Percentiles rank a stretch among this genome's conserved stretches.
Conservation (phyloP, 2,329 filamentous ascomycete species). For the Mollisiaceae sp. region DNA sequence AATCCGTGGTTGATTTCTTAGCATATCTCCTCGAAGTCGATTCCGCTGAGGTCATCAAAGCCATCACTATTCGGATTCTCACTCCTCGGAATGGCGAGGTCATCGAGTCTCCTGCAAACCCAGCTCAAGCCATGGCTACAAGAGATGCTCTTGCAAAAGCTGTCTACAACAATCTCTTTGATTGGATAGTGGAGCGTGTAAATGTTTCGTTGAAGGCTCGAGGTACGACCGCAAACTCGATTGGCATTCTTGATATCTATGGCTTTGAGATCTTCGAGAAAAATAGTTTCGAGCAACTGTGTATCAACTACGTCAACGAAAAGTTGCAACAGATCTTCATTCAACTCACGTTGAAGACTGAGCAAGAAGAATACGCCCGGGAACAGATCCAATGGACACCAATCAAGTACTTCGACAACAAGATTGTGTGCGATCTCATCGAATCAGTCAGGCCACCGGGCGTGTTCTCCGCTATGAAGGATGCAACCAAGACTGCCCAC, state of each 20-base stretch:
- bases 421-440: slow-evolving; percentile 96
- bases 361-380: slow-evolving; percentile 95
- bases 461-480: slow-evolving; percentile 94
- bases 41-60: slow-evolving; percentile 78
- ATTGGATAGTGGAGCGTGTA: slow-evolving; percentile 95
- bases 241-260: slow-evolving; percentile 98
- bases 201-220: slow-evolving; percentile 86
- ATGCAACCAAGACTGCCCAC: slow-evolving; percentile 97
- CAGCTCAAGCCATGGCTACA: slow-evolving; percentile 82
- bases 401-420: slow-evolving; percentile 99
- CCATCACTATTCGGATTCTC: slow-evolving; percentile 87
- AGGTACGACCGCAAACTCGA: slow-evolving; percentile 77
- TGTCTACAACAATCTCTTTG: slow-evolving; percentile 97
- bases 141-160: slow-evolving; percentile 91
- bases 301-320: slow-evolving; percentile 99
- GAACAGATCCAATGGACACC: slow-evolving; percentile 99
- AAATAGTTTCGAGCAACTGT: slow-evolving; percentile 98
- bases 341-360: slow-evolving; percentile 92
- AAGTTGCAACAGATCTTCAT: slow-evolving; percentile 99
- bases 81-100: slow-evolving; percentile 69
- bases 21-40: slow-evolving; percentile 93
- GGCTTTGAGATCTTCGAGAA: slow-evolving; percentile 99
- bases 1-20: slow-evolving; percentile 91
- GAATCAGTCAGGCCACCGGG: slow-evolving; percentile 89
- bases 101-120: slow-evolving; percentile 81